These are phyloP conservation scores for Malassezia obtusa DNA, from an alignment of 1,284 basidiomycete genomes.

Conservation along the genomic window DNA sequence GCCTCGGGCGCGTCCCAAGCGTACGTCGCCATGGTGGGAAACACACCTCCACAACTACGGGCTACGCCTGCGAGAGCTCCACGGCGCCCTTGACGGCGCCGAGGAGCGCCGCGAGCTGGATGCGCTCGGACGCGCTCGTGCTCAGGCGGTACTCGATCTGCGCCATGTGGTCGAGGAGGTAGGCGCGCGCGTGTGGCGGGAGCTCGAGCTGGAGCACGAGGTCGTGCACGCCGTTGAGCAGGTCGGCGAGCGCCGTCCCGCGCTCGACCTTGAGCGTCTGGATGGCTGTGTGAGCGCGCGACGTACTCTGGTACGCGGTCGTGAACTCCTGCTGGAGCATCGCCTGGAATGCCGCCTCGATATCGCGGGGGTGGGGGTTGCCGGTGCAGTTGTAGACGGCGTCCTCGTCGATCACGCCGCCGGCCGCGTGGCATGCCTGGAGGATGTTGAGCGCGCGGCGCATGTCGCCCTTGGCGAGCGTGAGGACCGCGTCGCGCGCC, in stretches of 20 bases:
- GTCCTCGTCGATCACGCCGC: constrained; percentile 71
- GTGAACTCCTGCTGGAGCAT: constrained; percentile 97
- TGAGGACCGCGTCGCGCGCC: constrained; percentile 78
- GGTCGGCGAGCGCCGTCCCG: constrained; percentile 86
- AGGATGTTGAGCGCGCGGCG: constrained; percentile 87
- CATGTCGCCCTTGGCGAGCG: constrained; percentile 94
- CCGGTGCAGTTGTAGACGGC: constrained; percentile 96
- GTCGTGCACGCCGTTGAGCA: constrained; percentile 87
- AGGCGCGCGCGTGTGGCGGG: constrained; percentile 73
- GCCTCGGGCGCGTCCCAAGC: not conserved
- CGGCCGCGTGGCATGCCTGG: constrained; percentile 95
- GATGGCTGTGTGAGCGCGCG: constrained; percentile 58
- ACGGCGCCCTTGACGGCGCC: constrained; percentile 90
- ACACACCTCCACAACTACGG: not conserved
- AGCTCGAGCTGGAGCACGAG: constrained; percentile 77
- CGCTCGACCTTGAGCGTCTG: constrained; percentile 76
- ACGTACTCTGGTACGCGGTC: constrained; percentile 73
- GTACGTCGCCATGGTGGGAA: not conserved
- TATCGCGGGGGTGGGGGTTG: constrained; percentile 84
- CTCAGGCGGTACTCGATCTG: constrained; percentile 82
- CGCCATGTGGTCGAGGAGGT: constrained; percentile 74
- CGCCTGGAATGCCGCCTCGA: constrained; percentile 81
- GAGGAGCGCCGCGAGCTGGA: constrained; percentile 82
- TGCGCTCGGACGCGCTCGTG: constrained; percentile 83
- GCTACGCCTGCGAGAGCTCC: constrained; percentile 52